Conservation (phyloP, 1,284 basidiomycete genomes). For the Rhodotorula glutinis region DNA sequence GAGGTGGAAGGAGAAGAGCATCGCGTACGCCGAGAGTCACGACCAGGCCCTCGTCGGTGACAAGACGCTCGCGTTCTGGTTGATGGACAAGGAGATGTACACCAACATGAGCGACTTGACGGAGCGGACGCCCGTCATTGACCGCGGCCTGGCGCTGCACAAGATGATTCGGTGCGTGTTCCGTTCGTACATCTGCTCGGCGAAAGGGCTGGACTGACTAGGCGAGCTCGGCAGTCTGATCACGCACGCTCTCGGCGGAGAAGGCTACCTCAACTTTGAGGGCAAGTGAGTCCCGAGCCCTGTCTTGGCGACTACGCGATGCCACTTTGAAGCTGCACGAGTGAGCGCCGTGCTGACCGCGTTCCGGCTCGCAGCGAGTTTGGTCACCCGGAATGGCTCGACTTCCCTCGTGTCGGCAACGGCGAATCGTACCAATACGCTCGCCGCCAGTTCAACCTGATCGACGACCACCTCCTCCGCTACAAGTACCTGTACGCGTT, state of each 20-base stretch:
- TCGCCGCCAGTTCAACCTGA: constrained; percentile 84
- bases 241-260: constrained; percentile 87
- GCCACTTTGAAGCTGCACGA: too few species aligned
- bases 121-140: constrained; percentile 78
- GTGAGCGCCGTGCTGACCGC: background rate
- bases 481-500: constrained; percentile 93
- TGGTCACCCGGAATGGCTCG: constrained; percentile 98
- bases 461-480: constrained; percentile 77
- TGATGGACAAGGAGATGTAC: constrained; percentile 99
- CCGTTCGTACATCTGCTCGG: too few species aligned
- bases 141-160: constrained; percentile 86
- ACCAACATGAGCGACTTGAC: constrained; percentile 92
- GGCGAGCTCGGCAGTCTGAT: constrained; percentile 61
- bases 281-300: constrained; percentile 60
- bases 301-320: background rate
- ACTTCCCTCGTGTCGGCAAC: constrained; percentile 95
- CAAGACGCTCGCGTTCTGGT: constrained; percentile 97
- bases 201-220: too few species aligned
- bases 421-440: constrained; percentile 90
- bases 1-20: constrained; percentile 81
- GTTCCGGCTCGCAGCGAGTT: constrained; percentile 60
- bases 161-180: constrained; percentile 86
- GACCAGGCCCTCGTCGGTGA: constrained; percentile 98
- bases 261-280: constrained; percentile 97
- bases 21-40: constrained; percentile 94